A percentile compares a stretch with the other conserved stretches of the same genome.
phyloP scores from a whole-genome alignment of 2,329 filamentous ascomycete species.

The Diaporthe sp. region DNA sequence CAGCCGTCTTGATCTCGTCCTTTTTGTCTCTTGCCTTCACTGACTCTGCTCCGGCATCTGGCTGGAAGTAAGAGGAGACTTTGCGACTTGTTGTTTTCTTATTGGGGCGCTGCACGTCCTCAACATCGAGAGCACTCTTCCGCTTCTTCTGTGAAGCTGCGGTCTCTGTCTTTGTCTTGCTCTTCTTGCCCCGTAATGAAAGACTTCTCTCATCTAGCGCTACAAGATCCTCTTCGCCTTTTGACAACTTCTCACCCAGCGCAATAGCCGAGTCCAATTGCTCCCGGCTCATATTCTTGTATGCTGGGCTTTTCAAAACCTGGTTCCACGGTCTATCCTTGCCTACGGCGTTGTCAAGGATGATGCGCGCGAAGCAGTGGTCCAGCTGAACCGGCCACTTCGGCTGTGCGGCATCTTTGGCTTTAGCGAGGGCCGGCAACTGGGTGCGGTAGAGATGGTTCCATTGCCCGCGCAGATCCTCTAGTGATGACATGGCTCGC shows the following conservation, averaged over 20 bases:
- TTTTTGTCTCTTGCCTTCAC: neutral
- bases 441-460: conserved; percentile 28
- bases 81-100: neutral
- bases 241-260: conserved; percentile 24
- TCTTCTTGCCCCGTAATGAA: conserved; percentile 25
- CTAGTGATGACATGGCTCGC: conserved; percentile 14
- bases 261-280: conserved; percentile 27
- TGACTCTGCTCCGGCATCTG: neutral
- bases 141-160: neutral
- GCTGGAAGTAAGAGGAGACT: neutral
- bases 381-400: conserved; percentile 35
- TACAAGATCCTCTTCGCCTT: conserved; percentile 16
- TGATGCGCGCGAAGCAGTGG: conserved; percentile 37
- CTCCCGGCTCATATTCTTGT: conserved; percentile 33
- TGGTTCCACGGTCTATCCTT: conserved; percentile 32
- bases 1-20: neutral
- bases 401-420: conserved; percentile 34
- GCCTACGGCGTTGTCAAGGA: conserved; percentile 33
- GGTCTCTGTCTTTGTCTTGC: neutral
- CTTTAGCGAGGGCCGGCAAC: conserved; percentile 27
- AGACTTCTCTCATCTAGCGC: conserved; percentile 32
- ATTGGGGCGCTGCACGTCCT: neutral
- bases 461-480: conserved; percentile 28
- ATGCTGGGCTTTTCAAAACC: conserved; percentile 37
- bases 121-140: neutral